Evolutionary conservation across 805 yeast species (phyloP), one percentile per base, ranked within the genome.

Genomic region (Metschnikowia kunwiensis): DNA sequence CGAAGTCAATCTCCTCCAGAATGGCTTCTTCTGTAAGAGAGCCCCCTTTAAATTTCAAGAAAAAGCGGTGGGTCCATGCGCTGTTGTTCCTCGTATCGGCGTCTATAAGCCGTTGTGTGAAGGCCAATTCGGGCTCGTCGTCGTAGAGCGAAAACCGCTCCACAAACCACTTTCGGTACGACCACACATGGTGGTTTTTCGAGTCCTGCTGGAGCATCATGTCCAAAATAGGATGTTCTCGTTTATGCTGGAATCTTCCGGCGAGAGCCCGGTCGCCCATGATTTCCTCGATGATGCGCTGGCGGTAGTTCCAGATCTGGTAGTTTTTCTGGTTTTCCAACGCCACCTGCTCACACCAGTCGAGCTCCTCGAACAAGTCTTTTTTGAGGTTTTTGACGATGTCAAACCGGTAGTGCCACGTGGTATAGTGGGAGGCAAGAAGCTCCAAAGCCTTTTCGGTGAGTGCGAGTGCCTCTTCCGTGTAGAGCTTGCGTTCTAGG

Each of bases 171-270:
- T 84, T 83, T 34, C 91, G 65, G 50, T 88, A 86, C 1, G 96
- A 77, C 97, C 98, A 93, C 5, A 89, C 96, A 52, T 93, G 98
- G 59, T 93, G 94, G 63, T 93, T 93, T 55, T 93, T 93, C 5
- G 81, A 57, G 54, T 93, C 98, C 32, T 78, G 82, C 9, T 74
- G 76, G 4, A 93, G 60, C 83, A 91, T 83, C 30, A 72, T 61
- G 25, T 72, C 72, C 27, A 84, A 65, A 15, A 87, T 70, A 2
- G 85, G 82, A 34, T 70, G 68, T 54, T 93, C 97, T 24, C 80
- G 63, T 27, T 60, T 65, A 2, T 72, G 60, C 28, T 65, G 49
- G 48, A 70, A 71, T 38, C 38, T 40, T 10, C 21, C 19, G 5
- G 41, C 47, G 5, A 30, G 19, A 44, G 39, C 32, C 42, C 35